Evolutionary conservation across 306 rosid species (phyloP).

Genomic region (Dryas alaskensis): DNA sequence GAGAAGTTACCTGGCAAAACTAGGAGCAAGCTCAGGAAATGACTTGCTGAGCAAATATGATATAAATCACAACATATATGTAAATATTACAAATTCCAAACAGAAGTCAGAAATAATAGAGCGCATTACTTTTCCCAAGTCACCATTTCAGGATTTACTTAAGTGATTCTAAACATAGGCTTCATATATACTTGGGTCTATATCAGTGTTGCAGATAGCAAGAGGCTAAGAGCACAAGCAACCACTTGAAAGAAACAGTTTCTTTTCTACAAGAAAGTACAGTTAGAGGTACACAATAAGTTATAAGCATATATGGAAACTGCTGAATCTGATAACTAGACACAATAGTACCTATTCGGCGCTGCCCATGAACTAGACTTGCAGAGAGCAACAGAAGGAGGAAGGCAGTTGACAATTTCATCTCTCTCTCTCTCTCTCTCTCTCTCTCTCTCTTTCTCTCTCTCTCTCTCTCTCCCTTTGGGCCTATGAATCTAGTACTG

Average conservation of each 20-base stretch:
- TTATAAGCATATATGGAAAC: neutral
- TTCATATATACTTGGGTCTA: no score
- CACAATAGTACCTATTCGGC: conserved; percentile 40
- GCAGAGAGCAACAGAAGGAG: conserved; percentile 16
- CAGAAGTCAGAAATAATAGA: neutral
- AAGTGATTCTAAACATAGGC: no score
- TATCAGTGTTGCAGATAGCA: no score
- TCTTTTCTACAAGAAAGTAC: neutral
- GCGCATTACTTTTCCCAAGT: no score
- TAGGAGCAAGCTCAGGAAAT: neutral
- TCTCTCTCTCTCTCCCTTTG: neutral
- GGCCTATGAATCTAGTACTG: neutral
- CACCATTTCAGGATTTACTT: no score
- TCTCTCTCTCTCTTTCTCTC: neutral
- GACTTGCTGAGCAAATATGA: neutral
- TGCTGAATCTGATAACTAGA: neutral
- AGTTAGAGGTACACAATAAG: neutral
- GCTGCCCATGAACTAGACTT: conserved; percentile 43
- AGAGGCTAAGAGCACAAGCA: neutral
- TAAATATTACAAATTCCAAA: neutral
- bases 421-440: conserved; percentile 2
- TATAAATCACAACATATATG: neutral
- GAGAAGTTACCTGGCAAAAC: neutral
- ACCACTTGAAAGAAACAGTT: neutral
- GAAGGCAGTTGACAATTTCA: conserved; percentile 24